Conservation (phyloP, 768 basidiomycete species). For the Naganishia onofrii region DNA sequence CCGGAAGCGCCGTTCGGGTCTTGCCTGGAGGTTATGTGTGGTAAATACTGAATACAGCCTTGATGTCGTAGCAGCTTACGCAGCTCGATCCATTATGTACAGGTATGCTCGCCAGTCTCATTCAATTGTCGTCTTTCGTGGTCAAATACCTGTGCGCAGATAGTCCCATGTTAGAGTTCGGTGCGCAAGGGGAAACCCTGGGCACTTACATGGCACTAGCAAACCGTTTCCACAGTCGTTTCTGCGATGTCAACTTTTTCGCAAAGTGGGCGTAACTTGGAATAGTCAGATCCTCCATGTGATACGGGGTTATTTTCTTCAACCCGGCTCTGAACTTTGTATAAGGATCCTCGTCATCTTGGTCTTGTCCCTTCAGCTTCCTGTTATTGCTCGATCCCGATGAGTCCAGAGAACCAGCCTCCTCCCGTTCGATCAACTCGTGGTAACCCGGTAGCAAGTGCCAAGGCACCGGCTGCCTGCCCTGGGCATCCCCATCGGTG, state of each 20-base stretch:
- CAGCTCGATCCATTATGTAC: background rate
- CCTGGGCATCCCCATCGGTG: conserved; percentile 22
- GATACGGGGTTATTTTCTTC: conserved; percentile 61
- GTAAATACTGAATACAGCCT: background rate
- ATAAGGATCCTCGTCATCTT: conserved; percentile 51
- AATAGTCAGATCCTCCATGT: conserved; percentile 74
- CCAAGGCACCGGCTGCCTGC: conserved; percentile 38
- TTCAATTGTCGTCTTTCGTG: conserved; percentile 15
- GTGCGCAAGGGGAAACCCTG: background rate
- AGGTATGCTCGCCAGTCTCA: background rate
- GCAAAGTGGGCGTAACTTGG: conserved; percentile 69
- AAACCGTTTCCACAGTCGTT: conserved; percentile 65
- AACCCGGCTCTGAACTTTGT: conserved; percentile 49
- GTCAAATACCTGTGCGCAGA: conserved; percentile 8
- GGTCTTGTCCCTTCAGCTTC: conserved; percentile 30
- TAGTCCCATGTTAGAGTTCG: background rate
- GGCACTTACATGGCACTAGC: conserved; percentile 65
- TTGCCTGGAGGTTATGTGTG: background rate
- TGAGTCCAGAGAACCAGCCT: no score
- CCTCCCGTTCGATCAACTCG: background rate
- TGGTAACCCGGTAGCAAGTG: conserved; percentile 45
- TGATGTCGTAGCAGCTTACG: no score
- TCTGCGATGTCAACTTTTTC: conserved; percentile 57
- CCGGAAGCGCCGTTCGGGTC: no score
- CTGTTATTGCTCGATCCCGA: conserved; percentile 7